Conservation (phyloP, 768 basidiomycete genomes). For the Symmetrospora coprosmae region DNA sequence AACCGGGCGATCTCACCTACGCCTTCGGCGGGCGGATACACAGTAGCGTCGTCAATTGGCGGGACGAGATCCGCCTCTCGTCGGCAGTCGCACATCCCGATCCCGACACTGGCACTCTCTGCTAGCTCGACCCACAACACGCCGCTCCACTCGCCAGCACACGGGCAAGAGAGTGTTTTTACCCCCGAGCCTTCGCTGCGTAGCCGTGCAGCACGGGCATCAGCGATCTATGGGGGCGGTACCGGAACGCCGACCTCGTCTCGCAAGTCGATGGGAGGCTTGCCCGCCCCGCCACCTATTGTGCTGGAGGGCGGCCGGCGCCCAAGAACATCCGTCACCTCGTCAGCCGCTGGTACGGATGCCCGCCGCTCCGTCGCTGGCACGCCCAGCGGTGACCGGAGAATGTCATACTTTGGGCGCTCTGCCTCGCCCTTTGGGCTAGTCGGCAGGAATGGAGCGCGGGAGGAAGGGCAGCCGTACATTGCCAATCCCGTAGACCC, state of each 20-base stretch:
- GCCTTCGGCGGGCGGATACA: neutral
- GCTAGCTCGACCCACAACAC: neutral
- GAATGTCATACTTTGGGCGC: too few species aligned
- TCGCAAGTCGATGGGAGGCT: too few species aligned
- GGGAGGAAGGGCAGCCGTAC: neutral
- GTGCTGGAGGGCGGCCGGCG: too few species aligned
- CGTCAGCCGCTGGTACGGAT: too few species aligned
- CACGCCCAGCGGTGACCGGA: too few species aligned
- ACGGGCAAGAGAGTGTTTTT: neutral
- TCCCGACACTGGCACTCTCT: neutral
- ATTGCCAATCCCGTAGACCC: constrained; percentile 54
- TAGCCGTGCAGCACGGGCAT: constrained; percentile 1
- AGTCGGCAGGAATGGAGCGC: too few species aligned
- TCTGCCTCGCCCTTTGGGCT: too few species aligned
- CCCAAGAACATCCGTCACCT: too few species aligned
- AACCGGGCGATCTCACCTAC: constrained; percentile 14
- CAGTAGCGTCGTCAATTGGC: neutral
- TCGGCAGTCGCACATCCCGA: constrained; percentile 16
- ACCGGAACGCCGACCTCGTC: too few species aligned
- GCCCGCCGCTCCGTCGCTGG: too few species aligned
- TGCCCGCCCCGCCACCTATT: too few species aligned
- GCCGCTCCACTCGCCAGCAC: neutral
- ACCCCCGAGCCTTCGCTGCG: constrained; percentile 13
- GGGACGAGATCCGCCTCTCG: neutral
- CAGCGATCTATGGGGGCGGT: constrained; percentile 6